Base-by-base conservation (phyloP, 2,329 filamentous ascomycete species). In the Phymatotrichopsis omnivora region DNA sequence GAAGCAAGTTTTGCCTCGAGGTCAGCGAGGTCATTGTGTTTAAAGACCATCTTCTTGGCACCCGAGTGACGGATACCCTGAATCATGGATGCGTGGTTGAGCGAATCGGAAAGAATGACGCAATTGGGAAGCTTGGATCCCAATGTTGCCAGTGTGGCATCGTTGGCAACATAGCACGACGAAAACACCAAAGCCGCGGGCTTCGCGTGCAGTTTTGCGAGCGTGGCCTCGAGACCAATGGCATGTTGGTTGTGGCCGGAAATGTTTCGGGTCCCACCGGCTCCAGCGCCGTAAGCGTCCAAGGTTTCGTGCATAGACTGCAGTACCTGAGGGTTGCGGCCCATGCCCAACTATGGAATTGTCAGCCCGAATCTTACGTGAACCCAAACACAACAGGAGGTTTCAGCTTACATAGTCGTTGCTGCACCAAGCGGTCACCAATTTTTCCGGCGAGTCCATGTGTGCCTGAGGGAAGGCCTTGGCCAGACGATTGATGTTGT, bases 21-120 rank as follows among this genome's bases (percentile, higher is more conserved):
- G 60, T 98, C 91, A 31, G 73, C 78, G n/a, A 96, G 67, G 60
- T 98, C 87, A 60, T 98, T 98, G 69, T 98, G 91, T 69, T 93
- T 93, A 75, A 96, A 98, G 20, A 98, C 89, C 65, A 96, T 75
- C 73, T 98, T 98, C 69, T 84, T 89, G 29, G 91, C 87, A 34
- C 89, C 87, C 7, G 89, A 96, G 66, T 98, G 91, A 33, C 91
- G 85, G 60, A 98, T 98, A 34, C 91, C 91, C 67, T 96, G 91
- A 52, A 98, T 98, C 91, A 98, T 98, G 5, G 89, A 96, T 10
- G 91, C 91, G 64, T 98, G 91, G 64, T 98, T 98, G 63, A 95
- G 68, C 64, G 84, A 93, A 67, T 98, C 91, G 5, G 87, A 95
- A n/a, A 98, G 70, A 60, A 96, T 94, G 33, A 98, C 91, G 61